Percentiles rank a stretch among this genome's conserved stretches.
Conservation (phyloP, 179 eudicot species). For the Nepenthes alata region DNA sequence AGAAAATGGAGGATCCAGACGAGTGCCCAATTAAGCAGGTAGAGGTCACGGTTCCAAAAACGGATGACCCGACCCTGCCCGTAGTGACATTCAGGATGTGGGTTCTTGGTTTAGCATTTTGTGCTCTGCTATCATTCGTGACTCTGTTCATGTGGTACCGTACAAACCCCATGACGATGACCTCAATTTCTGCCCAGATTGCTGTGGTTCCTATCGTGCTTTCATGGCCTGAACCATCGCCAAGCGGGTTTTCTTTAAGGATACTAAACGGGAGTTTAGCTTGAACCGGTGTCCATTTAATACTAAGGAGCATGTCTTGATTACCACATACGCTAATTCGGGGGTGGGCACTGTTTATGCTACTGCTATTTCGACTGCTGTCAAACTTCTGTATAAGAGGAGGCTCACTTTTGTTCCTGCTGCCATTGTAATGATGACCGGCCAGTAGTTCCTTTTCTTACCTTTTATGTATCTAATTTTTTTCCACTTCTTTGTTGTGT, state of each 20-base stretch:
- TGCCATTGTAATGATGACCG: constrained; percentile 52
- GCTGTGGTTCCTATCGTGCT: constrained; percentile 67
- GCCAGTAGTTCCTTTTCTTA: constrained; percentile 26
- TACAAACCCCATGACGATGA: constrained; percentile 32
- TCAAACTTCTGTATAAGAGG: constrained; percentile 57
- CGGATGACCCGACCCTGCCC: constrained; percentile 57
- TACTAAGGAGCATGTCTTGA: constrained; percentile 68
- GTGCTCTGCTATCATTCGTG: constrained; percentile 43
- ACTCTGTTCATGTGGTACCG: constrained; percentile 85
- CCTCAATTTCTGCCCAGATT: constrained; percentile 52
- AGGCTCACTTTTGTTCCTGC: constrained; percentile 49
- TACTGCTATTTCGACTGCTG: constrained; percentile 51
- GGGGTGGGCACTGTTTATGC: constrained; percentile 74
- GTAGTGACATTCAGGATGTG: constrained; percentile 68
- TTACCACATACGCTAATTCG: constrained; percentile 61
- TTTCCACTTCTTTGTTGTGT: too few relatives aligned
- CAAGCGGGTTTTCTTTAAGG: constrained; percentile 30
- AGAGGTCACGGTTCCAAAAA: constrained; percentile 55
- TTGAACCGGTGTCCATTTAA: constrained; percentile 75
- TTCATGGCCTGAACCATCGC: constrained; percentile 58
- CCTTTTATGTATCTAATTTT: too few relatives aligned
- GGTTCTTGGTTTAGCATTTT: constrained; percentile 48
- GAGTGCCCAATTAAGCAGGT: constrained; percentile 14
- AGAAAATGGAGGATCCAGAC: neutral
- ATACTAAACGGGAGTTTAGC: constrained; percentile 28